Evolutionary conservation across 2,329 filamentous ascomycete genomes (phyloP).

Genomic region (Xenoacremonium recifei): DNA sequence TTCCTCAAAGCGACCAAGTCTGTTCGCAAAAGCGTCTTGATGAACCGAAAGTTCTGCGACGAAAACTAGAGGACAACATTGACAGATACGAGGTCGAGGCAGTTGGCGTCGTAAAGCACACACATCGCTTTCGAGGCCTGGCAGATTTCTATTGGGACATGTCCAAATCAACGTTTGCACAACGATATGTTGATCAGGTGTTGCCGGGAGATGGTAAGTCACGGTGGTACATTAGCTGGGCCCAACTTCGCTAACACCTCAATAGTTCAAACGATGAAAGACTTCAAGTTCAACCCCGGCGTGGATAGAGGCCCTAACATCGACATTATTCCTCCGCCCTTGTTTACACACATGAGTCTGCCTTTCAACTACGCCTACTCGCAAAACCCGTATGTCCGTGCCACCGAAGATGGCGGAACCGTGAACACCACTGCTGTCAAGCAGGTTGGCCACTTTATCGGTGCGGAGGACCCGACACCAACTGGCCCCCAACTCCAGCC

Average conservation of each 20-base stretch:
- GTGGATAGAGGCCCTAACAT: conserved; percentile 58
- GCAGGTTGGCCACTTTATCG: conserved; percentile 57
- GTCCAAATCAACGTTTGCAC: conserved; percentile 65
- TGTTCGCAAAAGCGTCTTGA: conserved; percentile 49
- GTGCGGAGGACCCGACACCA: conserved; percentile 60
- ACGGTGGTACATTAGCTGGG: background rate
- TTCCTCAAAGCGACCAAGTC: conserved; percentile 26
- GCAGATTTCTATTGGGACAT: conserved; percentile 86
- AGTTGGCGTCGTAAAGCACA: conserved; percentile 72
- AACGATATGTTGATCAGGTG: conserved; percentile 68
- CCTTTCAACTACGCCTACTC: conserved; percentile 81
- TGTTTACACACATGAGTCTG: conserved; percentile 71
- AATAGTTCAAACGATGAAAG: conserved; percentile 49
- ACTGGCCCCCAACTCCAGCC: conserved; percentile 60
- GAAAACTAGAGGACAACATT: conserved; percentile 68
- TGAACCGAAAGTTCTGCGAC: conserved; percentile 54
- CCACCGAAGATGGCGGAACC: conserved; percentile 55
- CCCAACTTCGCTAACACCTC: conserved; percentile 1
- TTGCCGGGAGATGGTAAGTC: conserved; percentile 66
- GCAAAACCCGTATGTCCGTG: conserved; percentile 76
- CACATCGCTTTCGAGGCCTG: conserved; percentile 83
- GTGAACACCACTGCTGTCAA: conserved; percentile 61
- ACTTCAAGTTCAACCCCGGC: conserved; percentile 66
- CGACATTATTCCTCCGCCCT: conserved; percentile 76
- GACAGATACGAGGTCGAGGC: conserved; percentile 66